phyloP scores from a whole-genome alignment of 1,284 basidiomycete species.

The Fomitopsis palustris region DNA sequence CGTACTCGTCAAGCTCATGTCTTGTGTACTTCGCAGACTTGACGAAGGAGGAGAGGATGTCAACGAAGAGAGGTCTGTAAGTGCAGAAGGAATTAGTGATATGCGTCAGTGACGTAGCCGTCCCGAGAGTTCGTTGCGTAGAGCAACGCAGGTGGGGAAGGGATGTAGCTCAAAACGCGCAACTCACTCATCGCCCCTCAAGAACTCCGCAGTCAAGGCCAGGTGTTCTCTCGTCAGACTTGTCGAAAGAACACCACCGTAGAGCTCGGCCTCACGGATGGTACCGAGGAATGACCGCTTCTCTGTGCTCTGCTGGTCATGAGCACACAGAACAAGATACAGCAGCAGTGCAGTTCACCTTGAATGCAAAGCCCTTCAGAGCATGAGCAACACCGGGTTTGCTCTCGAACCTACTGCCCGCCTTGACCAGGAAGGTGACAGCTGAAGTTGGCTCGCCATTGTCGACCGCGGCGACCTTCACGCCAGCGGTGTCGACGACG shows the following conservation, averaged over 20 bases:
- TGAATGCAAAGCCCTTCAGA: slow-evolving; percentile 96
- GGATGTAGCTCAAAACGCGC: no score
- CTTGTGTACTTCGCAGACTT: slow-evolving; percentile 80
- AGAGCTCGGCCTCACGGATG: slow-evolving; percentile 90
- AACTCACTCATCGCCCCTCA: slow-evolving; percentile 94
- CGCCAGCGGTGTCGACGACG: slow-evolving; percentile 72
- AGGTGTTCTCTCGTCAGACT: slow-evolving; percentile 89
- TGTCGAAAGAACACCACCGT: slow-evolving; percentile 90
- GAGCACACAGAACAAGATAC: not conserved
- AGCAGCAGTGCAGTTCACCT: slow-evolving; percentile 48
- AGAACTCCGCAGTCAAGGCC: slow-evolving; percentile 86
- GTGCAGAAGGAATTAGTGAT: not conserved
- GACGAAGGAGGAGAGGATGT: slow-evolving; percentile 81
- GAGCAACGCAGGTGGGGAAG: not conserved
- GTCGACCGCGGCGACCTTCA: slow-evolving; percentile 85
- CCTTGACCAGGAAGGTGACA: slow-evolving; percentile 88
- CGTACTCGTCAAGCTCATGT: slow-evolving; percentile 86
- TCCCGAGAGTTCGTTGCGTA: not conserved
- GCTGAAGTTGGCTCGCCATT: slow-evolving; percentile 77
- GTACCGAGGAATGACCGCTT: slow-evolving; percentile 88
- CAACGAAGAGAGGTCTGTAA: slow-evolving; percentile 79
- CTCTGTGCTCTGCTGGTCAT: slow-evolving; percentile 60
- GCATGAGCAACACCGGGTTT: slow-evolving; percentile 87
- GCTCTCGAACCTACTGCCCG: slow-evolving; percentile 83
- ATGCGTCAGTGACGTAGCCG: not conserved